Evolutionary conservation across 2,329 filamentous ascomycete genomes (phyloP), one percentile per base, ranked within the genome.

Genomic region (Pyricularia grisea): DNA sequence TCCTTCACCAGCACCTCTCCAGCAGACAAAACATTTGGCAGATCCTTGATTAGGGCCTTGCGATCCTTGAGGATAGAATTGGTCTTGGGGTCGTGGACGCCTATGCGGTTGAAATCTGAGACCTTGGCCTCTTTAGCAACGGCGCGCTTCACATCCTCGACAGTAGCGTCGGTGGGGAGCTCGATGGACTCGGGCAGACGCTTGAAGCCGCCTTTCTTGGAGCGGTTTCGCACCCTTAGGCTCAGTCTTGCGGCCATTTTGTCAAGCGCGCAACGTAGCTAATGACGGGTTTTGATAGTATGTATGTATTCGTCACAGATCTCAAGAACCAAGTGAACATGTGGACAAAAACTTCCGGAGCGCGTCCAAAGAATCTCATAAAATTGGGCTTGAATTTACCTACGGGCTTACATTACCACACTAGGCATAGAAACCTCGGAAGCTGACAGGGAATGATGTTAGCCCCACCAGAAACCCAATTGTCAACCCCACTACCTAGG

Each of bases 1-100:
- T 99, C 94, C 82, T 99, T 98, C 72, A 98, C 92, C 73, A 95
- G 88, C 66, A 99, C 79, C 78, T 88, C 85, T 70, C 82, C 81
- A 14, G 80, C 77, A 42, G 80, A 78, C 67, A 81, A 75, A 10
- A 89, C 82, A 68, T 81, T 80, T 33, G 81, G 75, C 73, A 85
- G 82, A 69, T 85, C 79, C 36, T 76, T 76, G 50, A 90, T 72
- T 65, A 83, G 77, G 25, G 86, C 86, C 74, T 82, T 84, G 72
- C 87, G 84, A 78, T 90, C 83, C 79, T 88, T 89, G 73, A 90
- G 76, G 25, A 85, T 87, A 82, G 87, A 88, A 78, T 85, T 87
- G 71, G 84, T 86, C 58, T 81, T 77, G 0, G 88, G 84, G 72
- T 89, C 85, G 74, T 85, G 88, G 69, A 90, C 79, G 33, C 88